Percentiles rank a stretch among this genome's conserved stretches.
These are phyloP conservation scores for Catunica adiposa DNA, from an alignment of 2,329 filamentous ascomycete species.

Conservation along the genomic window DNA sequence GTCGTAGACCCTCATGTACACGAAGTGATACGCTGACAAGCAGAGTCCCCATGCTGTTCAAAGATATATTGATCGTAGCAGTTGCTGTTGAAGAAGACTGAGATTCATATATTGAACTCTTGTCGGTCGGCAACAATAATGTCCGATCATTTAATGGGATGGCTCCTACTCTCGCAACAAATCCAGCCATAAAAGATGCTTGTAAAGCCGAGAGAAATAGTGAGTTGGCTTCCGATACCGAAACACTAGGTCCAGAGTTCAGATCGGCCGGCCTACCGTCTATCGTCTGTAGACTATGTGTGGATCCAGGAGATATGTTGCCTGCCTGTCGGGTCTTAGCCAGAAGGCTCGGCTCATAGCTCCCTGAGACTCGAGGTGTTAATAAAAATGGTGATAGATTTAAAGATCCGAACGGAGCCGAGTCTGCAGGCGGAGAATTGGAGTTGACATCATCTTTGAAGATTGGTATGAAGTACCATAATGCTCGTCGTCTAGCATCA, in stretches of 20 bases:
- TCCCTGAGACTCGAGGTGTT: not conserved
- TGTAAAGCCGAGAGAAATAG: slow-evolving; percentile 11
- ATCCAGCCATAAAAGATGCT: slow-evolving; percentile 3
- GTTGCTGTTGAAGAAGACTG: slow-evolving; percentile 23
- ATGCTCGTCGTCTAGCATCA: slow-evolving; percentile 31
- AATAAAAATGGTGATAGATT: slow-evolving; percentile 6
- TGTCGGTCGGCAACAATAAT: slow-evolving; percentile 18
- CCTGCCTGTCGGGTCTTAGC: slow-evolving; percentile 6
- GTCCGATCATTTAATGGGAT: slow-evolving; percentile 13
- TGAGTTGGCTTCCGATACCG: slow-evolving; percentile 5
- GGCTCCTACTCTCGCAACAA: slow-evolving; percentile 4
- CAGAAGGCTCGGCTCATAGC: slow-evolving; percentile 10
- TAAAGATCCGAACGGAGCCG: slow-evolving; percentile 5
- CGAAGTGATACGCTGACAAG: slow-evolving; percentile 34
- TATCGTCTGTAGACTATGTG: not conserved
- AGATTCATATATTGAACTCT: slow-evolving; percentile 19
- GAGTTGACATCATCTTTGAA: slow-evolving; percentile 24
- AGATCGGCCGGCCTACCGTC: not conserved
- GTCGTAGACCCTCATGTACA: slow-evolving; percentile 30
- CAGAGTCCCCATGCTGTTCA: slow-evolving; percentile 39
- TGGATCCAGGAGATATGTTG: not conserved
- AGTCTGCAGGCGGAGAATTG: slow-evolving; percentile 3
- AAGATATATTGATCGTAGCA: slow-evolving; percentile 35
- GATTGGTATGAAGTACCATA: slow-evolving; percentile 38
- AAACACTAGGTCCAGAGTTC: not conserved